These are phyloP conservation scores for Trichoderma sp. DNA, from an alignment of 2,329 filamentous ascomycete species.

Conservation along the genomic window DNA sequence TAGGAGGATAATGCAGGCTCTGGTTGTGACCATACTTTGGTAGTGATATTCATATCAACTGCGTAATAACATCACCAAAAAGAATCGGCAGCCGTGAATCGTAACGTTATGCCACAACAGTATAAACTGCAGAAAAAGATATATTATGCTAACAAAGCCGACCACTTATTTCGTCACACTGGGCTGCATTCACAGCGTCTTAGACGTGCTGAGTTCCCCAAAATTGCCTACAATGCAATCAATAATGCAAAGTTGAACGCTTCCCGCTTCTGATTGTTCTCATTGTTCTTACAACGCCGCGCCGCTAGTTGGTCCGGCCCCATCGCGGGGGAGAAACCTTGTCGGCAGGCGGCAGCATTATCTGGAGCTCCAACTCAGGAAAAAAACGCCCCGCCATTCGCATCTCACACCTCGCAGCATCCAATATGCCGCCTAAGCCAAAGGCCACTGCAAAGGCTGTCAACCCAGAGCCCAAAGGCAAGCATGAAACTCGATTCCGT, in stretches of 20 bases:
- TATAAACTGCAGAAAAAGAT: no score
- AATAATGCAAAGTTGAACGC: constrained; percentile 1
- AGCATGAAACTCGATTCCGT: background rate
- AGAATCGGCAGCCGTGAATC: no score
- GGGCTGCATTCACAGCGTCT: no score
- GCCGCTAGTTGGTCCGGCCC: background rate
- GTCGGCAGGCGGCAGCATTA: constrained; percentile 6
- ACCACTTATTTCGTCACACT: no score
- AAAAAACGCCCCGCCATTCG: constrained; percentile 32
- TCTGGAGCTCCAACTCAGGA: constrained; percentile 8
- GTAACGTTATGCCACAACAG: no score
- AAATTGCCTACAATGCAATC: background rate
- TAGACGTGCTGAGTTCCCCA: no score
- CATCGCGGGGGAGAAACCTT: constrained; percentile 13
- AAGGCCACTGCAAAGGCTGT: constrained; percentile 33
- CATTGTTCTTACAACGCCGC: constrained; percentile 17
- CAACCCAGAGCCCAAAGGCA: constrained; percentile 35
- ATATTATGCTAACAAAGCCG: no score
- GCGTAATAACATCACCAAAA: no score
- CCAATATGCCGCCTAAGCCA: constrained; percentile 36
- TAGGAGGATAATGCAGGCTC: no score
- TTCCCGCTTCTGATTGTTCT: constrained; percentile 17
- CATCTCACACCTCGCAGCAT: constrained; percentile 15
- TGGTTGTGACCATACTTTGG: no score
- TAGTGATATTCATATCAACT: no score